phyloP scores from a whole-genome alignment of 129 eudicot genomes.

The Centrapalus pauciflorus region DNA sequence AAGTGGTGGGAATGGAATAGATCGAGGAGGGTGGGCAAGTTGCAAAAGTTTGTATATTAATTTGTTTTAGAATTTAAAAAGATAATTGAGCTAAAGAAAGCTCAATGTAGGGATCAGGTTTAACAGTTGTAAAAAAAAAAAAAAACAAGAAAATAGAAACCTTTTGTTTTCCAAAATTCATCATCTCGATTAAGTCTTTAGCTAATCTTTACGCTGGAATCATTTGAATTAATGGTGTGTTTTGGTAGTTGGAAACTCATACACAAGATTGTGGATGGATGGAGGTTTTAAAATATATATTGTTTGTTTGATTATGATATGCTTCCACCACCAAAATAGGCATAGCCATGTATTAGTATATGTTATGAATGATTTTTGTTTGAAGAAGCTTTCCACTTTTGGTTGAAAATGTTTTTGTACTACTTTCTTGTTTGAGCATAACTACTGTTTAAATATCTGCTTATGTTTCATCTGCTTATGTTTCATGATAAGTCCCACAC shows the following conservation, averaged over 20 bases:
- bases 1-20: conserved; percentile 37
- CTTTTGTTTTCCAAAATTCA: conserved; percentile 7
- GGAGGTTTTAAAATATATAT: neutral
- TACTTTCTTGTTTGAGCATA: conserved; percentile 31
- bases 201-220: conserved; percentile 17
- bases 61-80: conserved; percentile 18
- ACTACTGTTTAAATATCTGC: conserved; percentile 23
- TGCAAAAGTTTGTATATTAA: conserved; percentile 51
- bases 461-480: too few species aligned
- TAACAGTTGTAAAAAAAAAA: conserved; percentile 28
- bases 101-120: conserved; percentile 39
- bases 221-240: too few species aligned
- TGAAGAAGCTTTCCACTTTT: conserved; percentile 21
- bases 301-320: neutral
- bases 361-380: neutral
- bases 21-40: conserved; percentile 47
- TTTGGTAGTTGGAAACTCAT: neutral
- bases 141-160: conserved; percentile 9
- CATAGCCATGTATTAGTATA: neutral
- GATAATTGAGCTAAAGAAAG: conserved; percentile 45
- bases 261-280: neutral
- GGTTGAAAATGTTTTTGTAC: conserved; percentile 18
- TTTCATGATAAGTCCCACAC: conserved; percentile 27
- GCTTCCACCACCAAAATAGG: neutral
- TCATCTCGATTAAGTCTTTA: conserved; percentile 7